Evolutionary conservation across 805 yeast species (phyloP), one percentile per base, ranked within the genome.

Genomic region (Ogataea degrootiae): DNA sequence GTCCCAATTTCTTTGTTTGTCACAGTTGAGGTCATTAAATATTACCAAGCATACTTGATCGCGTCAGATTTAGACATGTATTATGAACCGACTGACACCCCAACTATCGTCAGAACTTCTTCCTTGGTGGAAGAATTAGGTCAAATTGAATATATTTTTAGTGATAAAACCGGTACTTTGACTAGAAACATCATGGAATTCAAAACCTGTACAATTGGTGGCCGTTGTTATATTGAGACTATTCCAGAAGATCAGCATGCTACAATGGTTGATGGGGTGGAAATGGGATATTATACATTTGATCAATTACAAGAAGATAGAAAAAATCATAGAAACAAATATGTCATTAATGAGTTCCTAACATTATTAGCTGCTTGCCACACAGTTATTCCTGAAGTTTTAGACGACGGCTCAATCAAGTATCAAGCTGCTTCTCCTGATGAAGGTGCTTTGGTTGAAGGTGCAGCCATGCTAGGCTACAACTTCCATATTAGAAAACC

Each of bases 361-460:
- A 83, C 91, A 0, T 71, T 91, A 42, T 72, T 94, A 49, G 88
- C 98, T 37, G 82, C 96, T 0, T 94, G 99, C 65, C 99, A 94
- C 61, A 95, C 99, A 0, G 99, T 94, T 37, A 94, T 94, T 52
- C 99, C 99, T 0, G 99, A 94, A 65, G 71, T 77, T 17, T 76
- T 75, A 50, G 82, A 74, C 1, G 72, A 71, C 47, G 87, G 86
- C 0, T 56, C 74, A 2, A 83, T 94, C 53, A 91, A 88, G 64
- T 94, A 95, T 65, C 99, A 94, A 68, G 99, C 99, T 1, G 97
- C 99, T 0, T 91, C 98, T 0, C 99, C 99, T 0, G 99, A 94
- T 70, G 99, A 95, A 72, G 99, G 99, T 44, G 99, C 99, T 0
- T 74, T 94, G 51, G 99, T 94, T 2, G 90, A 91, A 58, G 99